Evolutionary conservation across 768 basidiomycete species (phyloP).

Genomic region (Sporobolomyces roseus): DNA sequence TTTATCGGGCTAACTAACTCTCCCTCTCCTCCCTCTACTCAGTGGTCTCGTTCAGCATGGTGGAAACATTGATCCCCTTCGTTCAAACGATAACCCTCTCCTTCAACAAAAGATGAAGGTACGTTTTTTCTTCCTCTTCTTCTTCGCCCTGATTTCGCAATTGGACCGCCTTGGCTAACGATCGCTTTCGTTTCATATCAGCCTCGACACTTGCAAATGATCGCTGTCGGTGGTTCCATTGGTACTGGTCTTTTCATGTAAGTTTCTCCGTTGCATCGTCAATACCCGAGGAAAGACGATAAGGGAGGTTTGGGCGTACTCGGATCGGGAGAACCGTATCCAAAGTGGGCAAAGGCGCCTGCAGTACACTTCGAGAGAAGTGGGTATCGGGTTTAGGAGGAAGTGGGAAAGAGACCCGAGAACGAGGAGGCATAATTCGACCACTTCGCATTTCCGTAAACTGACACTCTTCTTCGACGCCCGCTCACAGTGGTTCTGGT

Average conservation of each 20-base stretch:
- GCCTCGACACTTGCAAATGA: constrained; percentile 46
- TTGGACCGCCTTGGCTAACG: background rate
- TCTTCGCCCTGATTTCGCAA: background rate
- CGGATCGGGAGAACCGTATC: too few relatives aligned
- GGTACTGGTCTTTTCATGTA: constrained; percentile 39
- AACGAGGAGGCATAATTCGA: too few relatives aligned
- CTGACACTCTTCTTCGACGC: too few relatives aligned
- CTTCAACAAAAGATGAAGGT: constrained; percentile 50
- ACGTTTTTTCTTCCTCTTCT: background rate
- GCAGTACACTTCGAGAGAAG: too few relatives aligned
- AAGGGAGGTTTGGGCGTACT: too few relatives aligned
- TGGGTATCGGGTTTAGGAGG: too few relatives aligned
- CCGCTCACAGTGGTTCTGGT: constrained; percentile 8
- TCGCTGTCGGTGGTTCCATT: constrained; percentile 49
- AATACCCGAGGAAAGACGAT: too few relatives aligned
- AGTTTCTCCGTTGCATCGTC: constrained; percentile 4
- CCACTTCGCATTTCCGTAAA: too few relatives aligned
- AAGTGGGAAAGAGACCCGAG: too few relatives aligned
- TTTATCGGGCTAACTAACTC: background rate
- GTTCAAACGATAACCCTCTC: constrained; percentile 44
- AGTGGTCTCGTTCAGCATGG: constrained; percentile 27
- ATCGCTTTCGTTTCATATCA: background rate
- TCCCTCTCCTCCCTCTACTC: background rate
- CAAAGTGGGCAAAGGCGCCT: too few relatives aligned
- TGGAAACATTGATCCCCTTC: constrained; percentile 38